Evolutionary conservation across 1,284 basidiomycete species (phyloP), one percentile per base, ranked within the genome.

Genomic region (Cryptococcus maquisensis): DNA sequence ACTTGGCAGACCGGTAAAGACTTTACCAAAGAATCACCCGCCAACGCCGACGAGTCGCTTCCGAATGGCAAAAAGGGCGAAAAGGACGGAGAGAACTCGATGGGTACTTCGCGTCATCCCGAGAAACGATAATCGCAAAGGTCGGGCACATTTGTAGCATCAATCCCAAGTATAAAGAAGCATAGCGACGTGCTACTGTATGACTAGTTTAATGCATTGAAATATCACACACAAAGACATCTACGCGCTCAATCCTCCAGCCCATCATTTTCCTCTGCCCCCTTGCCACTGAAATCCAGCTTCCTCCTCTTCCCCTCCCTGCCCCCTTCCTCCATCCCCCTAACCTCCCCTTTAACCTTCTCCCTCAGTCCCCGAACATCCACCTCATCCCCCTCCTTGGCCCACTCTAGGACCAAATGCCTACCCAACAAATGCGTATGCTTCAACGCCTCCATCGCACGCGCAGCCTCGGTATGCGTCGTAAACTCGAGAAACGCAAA

Each of bases 401-500:
- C 90, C 92, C 93, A 98, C 71, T 96, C 85, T 40, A 98, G 78
- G 1, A 98, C 90, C 32, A 98, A 77, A 81, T 98, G 95, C 28
- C 96, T 79, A 3, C 95, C 95, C 8, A 98, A 84, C 66, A 98
- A 84, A 80, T 98, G 96, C 0, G 93, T 97, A 76, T 98, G 92
- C 62, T 84, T 83, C 40, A 98, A 81, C 3, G 89, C 84, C 20
- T 83, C 82, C 74, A 87, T 90, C 0, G 90, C 92, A 44, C 86
- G 86, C 74, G 90, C 85, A 2, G 92, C 93, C 68, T 97, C 92
- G 51, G 85, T 84, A 13, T 88, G 82, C 2, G 89, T 86, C 23
- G 87, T 81, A 69, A 95, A 96, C 65, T 98, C 95, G 62, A 98
- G 81, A 79, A 98, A 98, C 1, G 90, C 95, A 72, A 98, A 98